Percentiles rank a stretch among this genome's conserved stretches.
These are phyloP conservation scores for Didymella keratinophila DNA, from an alignment of 2,329 filamentous ascomycete species.

Conservation along the genomic window DNA sequence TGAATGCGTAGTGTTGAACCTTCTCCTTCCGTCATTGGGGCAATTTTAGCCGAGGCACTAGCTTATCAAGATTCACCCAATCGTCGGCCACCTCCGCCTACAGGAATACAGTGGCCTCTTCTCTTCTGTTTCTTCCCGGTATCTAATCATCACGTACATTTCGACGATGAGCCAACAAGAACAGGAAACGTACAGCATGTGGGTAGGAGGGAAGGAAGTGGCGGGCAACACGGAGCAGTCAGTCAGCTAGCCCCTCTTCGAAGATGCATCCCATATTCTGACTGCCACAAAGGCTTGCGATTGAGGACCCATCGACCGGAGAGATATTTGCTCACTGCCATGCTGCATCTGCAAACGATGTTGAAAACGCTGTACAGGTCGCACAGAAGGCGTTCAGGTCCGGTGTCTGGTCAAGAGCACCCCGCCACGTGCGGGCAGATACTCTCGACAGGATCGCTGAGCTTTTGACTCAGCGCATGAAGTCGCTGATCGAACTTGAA, in stretches of 20 bases:
- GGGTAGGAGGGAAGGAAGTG: constrained; percentile 54
- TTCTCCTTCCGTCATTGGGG: constrained; percentile 19
- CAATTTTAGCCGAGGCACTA: constrained; percentile 23
- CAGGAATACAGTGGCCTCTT: constrained; percentile 3
- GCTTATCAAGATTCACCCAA: constrained; percentile 32
- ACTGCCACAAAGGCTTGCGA: constrained; percentile 54
- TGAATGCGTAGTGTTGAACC: neutral
- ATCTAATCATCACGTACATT: neutral
- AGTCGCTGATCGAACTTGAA: constrained; percentile 68
- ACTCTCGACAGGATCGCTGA: constrained; percentile 68
- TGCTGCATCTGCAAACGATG: constrained; percentile 57
- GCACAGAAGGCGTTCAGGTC: constrained; percentile 59
- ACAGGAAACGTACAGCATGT: constrained; percentile 43
- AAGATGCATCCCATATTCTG: constrained; percentile 17
- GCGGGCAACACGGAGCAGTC: constrained; percentile 57
- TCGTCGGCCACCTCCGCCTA: constrained; percentile 31
- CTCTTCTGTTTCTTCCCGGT: neutral
- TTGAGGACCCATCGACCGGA: constrained; percentile 64
- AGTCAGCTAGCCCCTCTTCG: constrained; percentile 41
- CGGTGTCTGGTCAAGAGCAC: constrained; percentile 65
- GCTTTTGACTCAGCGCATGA: constrained; percentile 62
- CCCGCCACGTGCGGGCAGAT: constrained; percentile 66
- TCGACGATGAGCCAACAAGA: constrained; percentile 21
- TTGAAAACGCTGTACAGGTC: constrained; percentile 51
- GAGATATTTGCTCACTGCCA: constrained; percentile 62